Evolutionary conservation across 2,329 filamentous ascomycete species (phyloP).

Genomic region (Coniochaeta sp.): DNA sequence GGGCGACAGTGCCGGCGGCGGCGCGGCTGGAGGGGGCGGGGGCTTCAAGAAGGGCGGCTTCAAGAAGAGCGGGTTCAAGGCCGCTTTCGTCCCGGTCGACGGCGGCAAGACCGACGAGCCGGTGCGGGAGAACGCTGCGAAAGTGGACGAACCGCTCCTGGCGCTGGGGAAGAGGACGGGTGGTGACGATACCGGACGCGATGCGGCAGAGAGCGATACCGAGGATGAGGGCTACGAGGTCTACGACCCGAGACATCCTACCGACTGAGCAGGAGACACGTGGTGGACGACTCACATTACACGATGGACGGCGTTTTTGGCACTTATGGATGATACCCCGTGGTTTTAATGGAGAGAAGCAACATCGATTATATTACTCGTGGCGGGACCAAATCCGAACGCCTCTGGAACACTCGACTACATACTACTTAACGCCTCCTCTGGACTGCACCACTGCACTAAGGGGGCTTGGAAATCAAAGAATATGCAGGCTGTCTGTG

Average conservation of each 20-base stretch:
- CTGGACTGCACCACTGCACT: background rate
- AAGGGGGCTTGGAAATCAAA: background rate
- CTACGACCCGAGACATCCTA: constrained; percentile 55
- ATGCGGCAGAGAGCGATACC: constrained; percentile 50
- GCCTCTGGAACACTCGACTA: background rate
- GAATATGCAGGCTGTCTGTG: background rate
- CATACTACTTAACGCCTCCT: background rate
- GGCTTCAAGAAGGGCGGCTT: constrained; percentile 65
- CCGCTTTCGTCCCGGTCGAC: constrained; percentile 57
- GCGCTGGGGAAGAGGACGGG: constrained; percentile 9
- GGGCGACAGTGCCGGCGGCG: constrained; percentile 20
- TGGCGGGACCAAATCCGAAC: background rate
- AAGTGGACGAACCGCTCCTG: constrained; percentile 9
- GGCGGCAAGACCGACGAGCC: constrained; percentile 16
- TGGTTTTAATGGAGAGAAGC: background rate
- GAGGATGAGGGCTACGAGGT: constrained; percentile 67
- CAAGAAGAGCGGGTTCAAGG: constrained; percentile 80
- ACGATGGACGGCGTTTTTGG: background rate
- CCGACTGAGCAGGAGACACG: constrained; percentile 39
- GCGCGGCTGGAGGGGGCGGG: constrained; percentile 20
- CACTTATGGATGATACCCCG: background rate
- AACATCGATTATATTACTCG: background rate
- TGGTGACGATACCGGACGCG: constrained; percentile 16
- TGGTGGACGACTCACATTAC: background rate
- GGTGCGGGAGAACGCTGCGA: constrained; percentile 1